Base-by-base conservation (phyloP, 495 filamentous ascomycete species). In the Aspergillus hancockii region DNA sequence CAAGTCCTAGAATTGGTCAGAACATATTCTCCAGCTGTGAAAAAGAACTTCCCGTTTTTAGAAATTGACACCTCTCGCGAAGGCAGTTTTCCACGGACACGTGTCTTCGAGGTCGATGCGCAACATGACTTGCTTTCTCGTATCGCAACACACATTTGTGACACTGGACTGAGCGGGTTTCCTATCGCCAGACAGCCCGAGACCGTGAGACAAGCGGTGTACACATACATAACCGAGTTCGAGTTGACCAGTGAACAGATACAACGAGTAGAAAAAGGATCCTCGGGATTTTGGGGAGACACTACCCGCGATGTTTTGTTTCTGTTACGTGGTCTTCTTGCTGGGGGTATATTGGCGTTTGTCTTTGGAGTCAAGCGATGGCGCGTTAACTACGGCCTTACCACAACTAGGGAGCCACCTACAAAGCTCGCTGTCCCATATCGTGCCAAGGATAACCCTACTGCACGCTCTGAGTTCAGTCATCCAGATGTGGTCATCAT, bases 401-500 rank as follows among this genome's bases (percentile, higher is more conserved):
- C 28, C 23, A 4, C 52, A 3, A 54, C 23, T 30, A 41, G 52
- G 16, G 14, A 52, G 4, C 30, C 50, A 6, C 16, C 31, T 32
- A 52, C 31, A 2, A 52, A 38, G 14, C 50, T 52, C 21, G 18
- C 31, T 4, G 87, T 92, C 0, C 90, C 90, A 0, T 93, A 82
- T 57, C 75, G 83, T n/a, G 83, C 85, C 1, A 93, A 92, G 60
- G 88, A 88, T 51, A 80, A 63, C 21, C 88, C 88, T 1, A 75
- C 86, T 0, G 71, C 77, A 0, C 76, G 83, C 4, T 83, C 89
- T 0, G 89, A 92, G 61, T 92, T 88, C 68, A 86, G 87, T 36
- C 88, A 93, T 60, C 88, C 88, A 0, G 89, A 93, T 65, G 83
- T 87, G 0, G 76, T 80, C 32, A 86, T 92, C 21, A 57, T 85